A percentile compares a stretch with the other conserved stretches of the same genome.
Conservation (phyloP, 148 eudicot genomes). For the Selenicereus undatus region DNA sequence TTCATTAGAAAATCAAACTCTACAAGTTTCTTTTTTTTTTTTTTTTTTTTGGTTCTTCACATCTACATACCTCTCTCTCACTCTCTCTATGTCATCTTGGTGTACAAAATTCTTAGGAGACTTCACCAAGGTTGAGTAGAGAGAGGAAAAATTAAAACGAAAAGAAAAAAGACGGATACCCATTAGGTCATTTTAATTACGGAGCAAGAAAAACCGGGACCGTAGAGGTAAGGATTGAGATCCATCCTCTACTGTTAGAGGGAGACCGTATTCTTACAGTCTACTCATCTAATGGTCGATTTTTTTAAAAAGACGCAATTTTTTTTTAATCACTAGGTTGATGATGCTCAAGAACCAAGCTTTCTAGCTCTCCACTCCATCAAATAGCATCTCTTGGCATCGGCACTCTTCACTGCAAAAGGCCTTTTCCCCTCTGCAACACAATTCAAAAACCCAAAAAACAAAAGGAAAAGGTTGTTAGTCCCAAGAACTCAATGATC, state of each 20-base stretch:
- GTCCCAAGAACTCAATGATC: conserved; percentile 2
- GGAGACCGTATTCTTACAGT: too few species aligned
- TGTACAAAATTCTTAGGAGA: conserved; percentile 31
- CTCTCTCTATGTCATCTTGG: conserved; percentile 14
- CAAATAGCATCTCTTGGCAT: conserved; percentile 66
- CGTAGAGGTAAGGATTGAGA: neutral
- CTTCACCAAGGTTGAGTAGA: conserved; percentile 20
- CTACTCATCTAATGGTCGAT: too few species aligned
- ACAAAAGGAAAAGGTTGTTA: neutral
- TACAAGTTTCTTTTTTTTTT: conserved; percentile 19
- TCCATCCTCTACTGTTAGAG: too few species aligned
- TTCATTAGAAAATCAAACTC: conserved; percentile 24
- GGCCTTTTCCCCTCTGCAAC: conserved; percentile 76
- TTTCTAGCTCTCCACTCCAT: conserved; percentile 42
- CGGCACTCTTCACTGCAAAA: conserved; percentile 91
- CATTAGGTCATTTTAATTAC: conserved; percentile 14
- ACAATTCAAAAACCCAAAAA: neutral
- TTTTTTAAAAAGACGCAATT: too few species aligned
- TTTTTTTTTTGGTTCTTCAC: conserved; percentile 12
- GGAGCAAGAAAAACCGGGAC: conserved; percentile 14
- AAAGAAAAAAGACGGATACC: neutral
- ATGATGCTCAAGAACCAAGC: conserved; percentile 26
- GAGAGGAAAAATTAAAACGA: conserved; percentile 3
- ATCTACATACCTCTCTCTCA: conserved; percentile 17
- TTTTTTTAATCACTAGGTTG: neutral